Evolutionary conservation across 192 early-diverging fungal genomes (phyloP).

Genomic region (Diversispora eburnea): DNA sequence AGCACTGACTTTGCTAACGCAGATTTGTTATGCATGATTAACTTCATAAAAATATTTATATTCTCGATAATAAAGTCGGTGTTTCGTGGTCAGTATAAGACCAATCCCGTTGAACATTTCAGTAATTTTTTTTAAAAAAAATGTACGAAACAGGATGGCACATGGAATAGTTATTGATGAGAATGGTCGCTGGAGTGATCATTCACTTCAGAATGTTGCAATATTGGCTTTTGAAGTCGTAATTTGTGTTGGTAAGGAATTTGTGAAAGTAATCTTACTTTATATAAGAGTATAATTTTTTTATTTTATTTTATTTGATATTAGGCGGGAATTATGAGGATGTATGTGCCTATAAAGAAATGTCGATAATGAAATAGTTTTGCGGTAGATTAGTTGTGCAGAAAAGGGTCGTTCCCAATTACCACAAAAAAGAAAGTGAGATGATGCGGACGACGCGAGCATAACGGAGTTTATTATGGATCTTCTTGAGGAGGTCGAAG

Average conservation of each 20-base stretch:
- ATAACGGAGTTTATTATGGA: constrained; percentile 18
- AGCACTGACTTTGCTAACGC: constrained; percentile 21
- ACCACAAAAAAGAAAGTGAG: background rate
- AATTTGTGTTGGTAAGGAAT: constrained; percentile 22
- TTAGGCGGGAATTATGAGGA: constrained; percentile 6
- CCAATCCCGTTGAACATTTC: constrained; percentile 7
- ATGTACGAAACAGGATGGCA: constrained; percentile 18
- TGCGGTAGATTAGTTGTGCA: background rate
- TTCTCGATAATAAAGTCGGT: constrained; percentile 4
- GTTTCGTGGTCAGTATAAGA: constrained; percentile 19
- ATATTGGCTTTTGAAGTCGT: constrained; percentile 19
- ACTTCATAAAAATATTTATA: constrained; percentile 23
- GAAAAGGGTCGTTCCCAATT: background rate
- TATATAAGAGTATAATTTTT: constrained; percentile 19
- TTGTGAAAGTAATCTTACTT: constrained; percentile 12
- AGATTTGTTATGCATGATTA: constrained; percentile 19
- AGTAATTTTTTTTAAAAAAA: constrained; percentile 22
- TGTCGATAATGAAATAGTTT: constrained; percentile 4
- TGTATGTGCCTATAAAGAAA: constrained; percentile 6
- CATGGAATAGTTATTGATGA: constrained; percentile 18
- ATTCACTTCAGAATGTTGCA: constrained; percentile 18
- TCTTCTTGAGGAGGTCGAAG: constrained; percentile 10
- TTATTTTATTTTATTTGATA: constrained; percentile 9
- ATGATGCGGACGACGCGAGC: background rate
- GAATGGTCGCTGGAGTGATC: constrained; percentile 16